Evolutionary conservation across 106 monocot species (phyloP).

Genomic region (Chionographis japonica): DNA sequence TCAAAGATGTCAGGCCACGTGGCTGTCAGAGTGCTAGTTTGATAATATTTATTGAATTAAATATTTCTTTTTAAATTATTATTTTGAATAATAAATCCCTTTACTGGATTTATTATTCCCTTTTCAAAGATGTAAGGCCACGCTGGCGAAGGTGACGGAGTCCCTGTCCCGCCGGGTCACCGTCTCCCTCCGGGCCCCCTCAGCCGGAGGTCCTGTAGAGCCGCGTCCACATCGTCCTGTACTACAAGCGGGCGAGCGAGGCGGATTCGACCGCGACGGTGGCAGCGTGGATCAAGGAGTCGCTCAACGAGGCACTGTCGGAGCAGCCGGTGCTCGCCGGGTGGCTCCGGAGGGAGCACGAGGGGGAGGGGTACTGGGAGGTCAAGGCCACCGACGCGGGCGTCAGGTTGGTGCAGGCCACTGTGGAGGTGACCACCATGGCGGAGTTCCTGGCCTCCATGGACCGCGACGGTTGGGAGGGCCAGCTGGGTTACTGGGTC

Average conservation of each 20-base stretch:
- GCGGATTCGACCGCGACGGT: slow-evolving; percentile 16
- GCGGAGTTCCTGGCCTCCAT: slow-evolving; percentile 38
- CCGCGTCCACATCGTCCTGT: slow-evolving; percentile 45
- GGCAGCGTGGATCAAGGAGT: slow-evolving; percentile 62
- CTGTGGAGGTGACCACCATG: slow-evolving; percentile 41
- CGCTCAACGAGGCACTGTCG: slow-evolving; percentile 39
- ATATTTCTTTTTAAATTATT: too few relatives aligned
- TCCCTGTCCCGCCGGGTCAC: slow-evolving; percentile 21
- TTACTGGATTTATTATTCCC: too few relatives aligned
- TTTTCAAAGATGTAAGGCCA: slow-evolving; percentile 49
- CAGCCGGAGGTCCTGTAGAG: slow-evolving; percentile 13
- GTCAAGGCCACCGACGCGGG: slow-evolving; percentile 59
- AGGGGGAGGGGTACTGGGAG: slow-evolving; percentile 39
- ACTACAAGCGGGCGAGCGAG: slow-evolving; percentile 22
- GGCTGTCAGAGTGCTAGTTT: too few relatives aligned
- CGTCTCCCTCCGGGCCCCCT: slow-evolving; percentile 3
- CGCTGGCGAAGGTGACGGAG: slow-evolving; percentile 21
- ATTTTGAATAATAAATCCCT: too few relatives aligned
- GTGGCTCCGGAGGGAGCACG: slow-evolving; percentile 32
- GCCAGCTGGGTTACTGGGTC: slow-evolving; percentile 40
- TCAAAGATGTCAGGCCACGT: too few relatives aligned
- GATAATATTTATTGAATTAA: too few relatives aligned
- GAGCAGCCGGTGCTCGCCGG: slow-evolving; percentile 53
- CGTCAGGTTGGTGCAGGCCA: slow-evolving; percentile 62
- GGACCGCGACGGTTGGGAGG: slow-evolving; percentile 34